Evolutionary conservation across 192 early-diverging fungal species (phyloP), one percentile per base, ranked within the genome.

Genomic region (Coemansia sp.): DNA sequence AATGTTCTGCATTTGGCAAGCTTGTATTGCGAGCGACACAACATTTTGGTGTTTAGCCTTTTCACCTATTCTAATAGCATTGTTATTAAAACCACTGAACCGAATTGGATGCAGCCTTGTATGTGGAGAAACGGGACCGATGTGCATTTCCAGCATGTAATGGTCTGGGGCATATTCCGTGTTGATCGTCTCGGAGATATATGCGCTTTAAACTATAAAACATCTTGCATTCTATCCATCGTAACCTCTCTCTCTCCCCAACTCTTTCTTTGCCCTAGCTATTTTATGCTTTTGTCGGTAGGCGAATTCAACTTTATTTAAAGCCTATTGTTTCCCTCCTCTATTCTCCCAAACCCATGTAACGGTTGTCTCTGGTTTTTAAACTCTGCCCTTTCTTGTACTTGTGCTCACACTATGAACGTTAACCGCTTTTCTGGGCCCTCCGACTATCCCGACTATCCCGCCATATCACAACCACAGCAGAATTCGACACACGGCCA

Each of bases 401-500:
- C 32, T 32, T 32, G 32, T 7, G 32, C 32, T 32, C 7, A 18
- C 29, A 11, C 27, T 38, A 57, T 38, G 8, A 32, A 27, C 54
- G 32, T 8, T 8, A 43, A 22, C 45, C 43, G 19, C 41, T 60
- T 23, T 24, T 26, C 58, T 47, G 41, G 58, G 55, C 27, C 32
- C 14, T 29, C 55, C 29, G 55, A 29, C 26, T 57, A 45, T 14
- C 43, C 55, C 29, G 55, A 29, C 26, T 57, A 45, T 14, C 43
- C 43, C 43, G 10, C 14, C 43, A 14, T 45, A 50, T 50, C 49
- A 10, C 49, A 50, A 23, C 32, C 7, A 32, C 32, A 32, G 48
- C 48, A 50, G 48, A n/a, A 43, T 16, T 43, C 16, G 41, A 12
- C 41, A 16, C 41, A 16, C 4, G 41, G 16, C 2, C 41, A 13